Conservation (phyloP, 352 stramenopile genomes). For the Phytophthora hybrid region DNA sequence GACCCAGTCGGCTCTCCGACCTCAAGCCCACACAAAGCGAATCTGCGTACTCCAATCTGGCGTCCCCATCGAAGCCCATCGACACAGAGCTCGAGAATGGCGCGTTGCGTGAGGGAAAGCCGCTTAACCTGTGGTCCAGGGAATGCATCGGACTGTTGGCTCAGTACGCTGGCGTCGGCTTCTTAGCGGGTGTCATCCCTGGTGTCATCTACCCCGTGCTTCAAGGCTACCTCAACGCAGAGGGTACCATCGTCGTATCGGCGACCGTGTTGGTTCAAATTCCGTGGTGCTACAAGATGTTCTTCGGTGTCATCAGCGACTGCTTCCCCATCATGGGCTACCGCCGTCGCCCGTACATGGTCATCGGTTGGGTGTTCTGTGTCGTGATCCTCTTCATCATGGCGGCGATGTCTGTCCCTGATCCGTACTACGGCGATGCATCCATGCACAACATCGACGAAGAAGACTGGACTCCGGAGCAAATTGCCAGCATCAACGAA, state of each 20-base stretch:
- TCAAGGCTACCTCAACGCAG: constrained; percentile 58
- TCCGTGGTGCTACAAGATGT: constrained; percentile 59
- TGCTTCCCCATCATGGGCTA: constrained; percentile 55
- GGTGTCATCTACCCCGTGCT: constrained; percentile 58
- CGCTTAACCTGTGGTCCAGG: constrained; percentile 42
- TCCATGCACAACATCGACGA: constrained; percentile 41
- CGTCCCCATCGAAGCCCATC: constrained; percentile 25
- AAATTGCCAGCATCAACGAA: constrained; percentile 45
- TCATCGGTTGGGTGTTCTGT: constrained; percentile 52
- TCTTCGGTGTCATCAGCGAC: constrained; percentile 59
- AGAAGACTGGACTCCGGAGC: constrained; percentile 41
- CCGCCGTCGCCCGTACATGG: constrained; percentile 55
- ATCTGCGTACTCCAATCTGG: constrained; percentile 26
- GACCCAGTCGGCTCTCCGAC: constrained; percentile 25
- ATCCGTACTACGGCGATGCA: constrained; percentile 52
- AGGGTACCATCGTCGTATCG: constrained; percentile 52
- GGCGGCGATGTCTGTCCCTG: constrained; percentile 35
- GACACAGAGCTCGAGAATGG: constrained; percentile 37
- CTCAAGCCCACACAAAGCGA: constrained; percentile 19
- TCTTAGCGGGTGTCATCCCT: constrained; percentile 48
- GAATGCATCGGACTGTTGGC: constrained; percentile 52
- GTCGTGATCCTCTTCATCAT: constrained; percentile 44
- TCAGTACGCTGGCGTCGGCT: constrained; percentile 60
- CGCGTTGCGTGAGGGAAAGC: constrained; percentile 47
- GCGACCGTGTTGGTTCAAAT: constrained; percentile 56